Evolutionary conservation across 805 yeast genomes (phyloP).

Genomic region (Myxozyma vanderwaltii): DNA sequence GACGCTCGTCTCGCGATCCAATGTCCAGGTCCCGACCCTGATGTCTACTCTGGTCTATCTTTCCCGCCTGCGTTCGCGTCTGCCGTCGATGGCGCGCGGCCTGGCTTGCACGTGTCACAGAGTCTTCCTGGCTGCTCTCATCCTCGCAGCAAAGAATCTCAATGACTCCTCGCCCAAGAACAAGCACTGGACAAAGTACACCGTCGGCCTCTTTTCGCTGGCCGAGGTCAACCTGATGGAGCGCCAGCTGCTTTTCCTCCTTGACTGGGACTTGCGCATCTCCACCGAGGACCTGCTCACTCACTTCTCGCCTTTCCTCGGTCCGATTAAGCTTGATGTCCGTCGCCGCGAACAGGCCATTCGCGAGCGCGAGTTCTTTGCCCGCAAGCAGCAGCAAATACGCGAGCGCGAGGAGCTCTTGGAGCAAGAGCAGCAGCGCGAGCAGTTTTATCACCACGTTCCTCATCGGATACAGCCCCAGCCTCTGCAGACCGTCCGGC

Average conservation of each 20-base stretch:
- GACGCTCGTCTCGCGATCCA: slow-evolving; percentile 72
- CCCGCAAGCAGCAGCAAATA: slow-evolving; percentile 15
- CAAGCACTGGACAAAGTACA: slow-evolving; percentile 94
- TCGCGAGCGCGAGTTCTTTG: slow-evolving; percentile 27
- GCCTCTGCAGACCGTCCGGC: not conserved
- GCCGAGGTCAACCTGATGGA: slow-evolving; percentile 89
- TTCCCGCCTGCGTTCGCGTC: slow-evolving; percentile 68
- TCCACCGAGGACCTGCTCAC: slow-evolving; percentile 67
- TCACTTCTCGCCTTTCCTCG: slow-evolving; percentile 73
- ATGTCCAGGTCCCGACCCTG: slow-evolving; percentile 91
- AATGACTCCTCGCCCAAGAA: slow-evolving; percentile 95
- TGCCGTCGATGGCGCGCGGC: slow-evolving; percentile 88
- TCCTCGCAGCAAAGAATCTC: slow-evolving; percentile 86
- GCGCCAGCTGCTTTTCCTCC: slow-evolving; percentile 75
- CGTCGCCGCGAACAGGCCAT: slow-evolving; percentile 30
- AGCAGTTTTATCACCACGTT: slow-evolving; percentile 14
- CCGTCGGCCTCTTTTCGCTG: slow-evolving; percentile 76
- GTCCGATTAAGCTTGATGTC: slow-evolving; percentile 65
- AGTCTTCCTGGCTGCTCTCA: slow-evolving; percentile 83
- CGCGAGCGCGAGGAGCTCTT: slow-evolving; percentile 13
- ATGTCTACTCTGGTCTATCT: slow-evolving; percentile 90
- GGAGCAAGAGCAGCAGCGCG: not conserved
- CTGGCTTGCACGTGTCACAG: slow-evolving; percentile 89
- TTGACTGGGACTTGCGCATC: slow-evolving; percentile 83
- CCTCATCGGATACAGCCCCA: slow-evolving; percentile 16